Conservation (phyloP, 1,139 yeast species). For the Kodamaea sp. region DNA sequence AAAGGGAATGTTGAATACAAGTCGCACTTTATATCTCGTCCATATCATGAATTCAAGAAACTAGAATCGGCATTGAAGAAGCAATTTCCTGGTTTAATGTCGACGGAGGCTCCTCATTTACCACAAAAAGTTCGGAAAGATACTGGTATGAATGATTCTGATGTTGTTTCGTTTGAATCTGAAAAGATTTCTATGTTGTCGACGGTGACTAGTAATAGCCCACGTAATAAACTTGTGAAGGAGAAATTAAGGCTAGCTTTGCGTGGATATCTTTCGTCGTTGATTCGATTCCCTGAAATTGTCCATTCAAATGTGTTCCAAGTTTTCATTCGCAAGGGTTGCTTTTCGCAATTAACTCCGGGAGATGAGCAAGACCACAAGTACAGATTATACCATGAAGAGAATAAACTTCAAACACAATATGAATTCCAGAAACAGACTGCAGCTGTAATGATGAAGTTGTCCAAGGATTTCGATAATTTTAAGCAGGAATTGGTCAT, state of each 20-base stretch:
- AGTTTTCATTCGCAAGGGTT: conserved; percentile 47
- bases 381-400: conserved; percentile 58
- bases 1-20: conserved; percentile 10
- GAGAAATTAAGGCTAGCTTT: conserved; percentile 75
- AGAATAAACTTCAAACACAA: conserved; percentile 59
- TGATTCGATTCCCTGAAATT: conserved; percentile 54
- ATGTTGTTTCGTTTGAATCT: background rate
- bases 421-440: conserved; percentile 71
- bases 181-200: conserved; percentile 7
- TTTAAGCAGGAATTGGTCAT: conserved; percentile 51
- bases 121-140: conserved; percentile 53
- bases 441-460: conserved; percentile 32
- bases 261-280: conserved; percentile 61
- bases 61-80: conserved; percentile 50
- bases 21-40: conserved; percentile 50
- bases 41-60: conserved; percentile 62
- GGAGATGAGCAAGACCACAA: conserved; percentile 54
- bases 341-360: conserved; percentile 26
- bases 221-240: conserved; percentile 17
- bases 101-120: conserved; percentile 52
- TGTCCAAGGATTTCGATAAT: conserved; percentile 49
- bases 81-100: conserved; percentile 65
- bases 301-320: conserved; percentile 48
- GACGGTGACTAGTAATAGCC: conserved; percentile 31
- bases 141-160: conserved; percentile 18